A percentile compares a stretch with the other conserved stretches of the same genome.
Evolutionary conservation across 2,329 filamentous ascomycete genomes (phyloP).

Genomic region (Hymenoscyphus scutula): DNA sequence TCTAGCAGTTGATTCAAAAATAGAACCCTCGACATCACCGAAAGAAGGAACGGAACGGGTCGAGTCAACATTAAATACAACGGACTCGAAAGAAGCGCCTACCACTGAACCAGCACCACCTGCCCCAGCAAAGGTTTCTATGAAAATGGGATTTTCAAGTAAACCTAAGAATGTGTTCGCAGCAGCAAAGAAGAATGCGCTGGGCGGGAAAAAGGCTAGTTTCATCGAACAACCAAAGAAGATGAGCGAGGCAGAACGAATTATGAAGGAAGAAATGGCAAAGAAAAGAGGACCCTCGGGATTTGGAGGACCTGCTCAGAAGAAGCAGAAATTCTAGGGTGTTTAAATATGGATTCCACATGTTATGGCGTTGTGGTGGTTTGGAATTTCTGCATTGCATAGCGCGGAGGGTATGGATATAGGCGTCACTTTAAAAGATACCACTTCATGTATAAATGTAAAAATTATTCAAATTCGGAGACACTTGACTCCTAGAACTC

Average conservation of each 20-base stretch:
- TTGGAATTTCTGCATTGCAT: constrained; percentile 11
- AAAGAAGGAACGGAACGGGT: neutral
- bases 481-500: neutral
- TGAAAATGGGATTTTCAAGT: constrained; percentile 64
- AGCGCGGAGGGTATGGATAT: constrained; percentile 20
- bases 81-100: constrained; percentile 14
- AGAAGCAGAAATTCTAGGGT: constrained; percentile 48
- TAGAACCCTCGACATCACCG: constrained; percentile 2
- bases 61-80: constrained; percentile 11
- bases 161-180: constrained; percentile 78
- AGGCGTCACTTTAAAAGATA: constrained; percentile 23
- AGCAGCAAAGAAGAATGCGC: constrained; percentile 65
- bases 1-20: neutral
- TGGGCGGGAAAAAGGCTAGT: constrained; percentile 61
- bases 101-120: constrained; percentile 20
- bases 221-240: constrained; percentile 67
- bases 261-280: constrained; percentile 84
- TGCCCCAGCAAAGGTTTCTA: constrained; percentile 48
- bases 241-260: constrained; percentile 83
- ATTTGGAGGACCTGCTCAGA: constrained; percentile 50
- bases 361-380: neutral
- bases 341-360: constrained; percentile 3
- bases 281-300: constrained; percentile 50
- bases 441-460: constrained; percentile 21
- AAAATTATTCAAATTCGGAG: neutral